phyloP scores from a whole-genome alignment of 2,329 filamentous ascomycete species.

The Zymoseptoria passerinii region DNA sequence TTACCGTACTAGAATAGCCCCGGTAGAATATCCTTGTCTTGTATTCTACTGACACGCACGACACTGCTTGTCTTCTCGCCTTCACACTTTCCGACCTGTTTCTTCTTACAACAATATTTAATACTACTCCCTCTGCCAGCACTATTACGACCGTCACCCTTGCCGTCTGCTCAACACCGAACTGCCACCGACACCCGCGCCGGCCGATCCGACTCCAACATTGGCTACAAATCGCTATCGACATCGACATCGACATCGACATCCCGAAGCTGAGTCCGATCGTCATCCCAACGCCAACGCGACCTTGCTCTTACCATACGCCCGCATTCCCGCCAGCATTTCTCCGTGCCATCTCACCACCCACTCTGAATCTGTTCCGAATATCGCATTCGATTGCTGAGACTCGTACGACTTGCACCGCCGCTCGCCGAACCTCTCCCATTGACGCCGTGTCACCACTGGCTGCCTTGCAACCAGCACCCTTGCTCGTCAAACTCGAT shows the following conservation, averaged over 20 bases:
- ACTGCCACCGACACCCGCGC: not conserved
- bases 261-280: not conserved
- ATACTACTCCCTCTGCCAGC: not conserved
- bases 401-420: not conserved
- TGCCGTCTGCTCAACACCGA: not conserved
- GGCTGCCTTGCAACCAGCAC: not conserved
- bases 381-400: not conserved
- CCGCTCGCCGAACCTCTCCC: not conserved
- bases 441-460: not conserved
- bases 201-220: not conserved
- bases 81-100: not conserved
- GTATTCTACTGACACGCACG: not conserved
- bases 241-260: not conserved
- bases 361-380: not conserved
- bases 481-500: not conserved
- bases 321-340: not conserved
- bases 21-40: too few species aligned
- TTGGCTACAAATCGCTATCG: not conserved
- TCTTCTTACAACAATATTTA: not conserved
- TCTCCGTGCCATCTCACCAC: not conserved
- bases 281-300: not conserved
- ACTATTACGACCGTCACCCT: not conserved
- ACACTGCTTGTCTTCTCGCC: not conserved
- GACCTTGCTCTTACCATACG: not conserved
- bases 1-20: too few species aligned